Base-by-base conservation (phyloP, 2,329 filamentous ascomycete species). In the Trichophyton rubrum region DNA sequence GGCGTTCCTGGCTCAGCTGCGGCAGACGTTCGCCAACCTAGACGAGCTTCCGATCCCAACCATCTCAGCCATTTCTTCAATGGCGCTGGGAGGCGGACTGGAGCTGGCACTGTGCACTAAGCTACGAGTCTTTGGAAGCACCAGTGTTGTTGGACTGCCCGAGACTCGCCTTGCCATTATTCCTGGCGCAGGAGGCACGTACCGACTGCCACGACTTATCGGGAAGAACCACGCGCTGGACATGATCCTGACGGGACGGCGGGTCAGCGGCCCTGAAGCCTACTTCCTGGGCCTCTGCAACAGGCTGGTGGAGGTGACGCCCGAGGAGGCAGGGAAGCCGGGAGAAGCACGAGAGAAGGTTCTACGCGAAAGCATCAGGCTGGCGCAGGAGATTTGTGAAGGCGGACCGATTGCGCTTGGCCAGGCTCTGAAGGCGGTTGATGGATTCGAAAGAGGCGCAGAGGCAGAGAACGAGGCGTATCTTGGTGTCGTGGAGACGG, bases 161-260 rank as follows among this genome's bases (percentile, higher is more conserved):
- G 93, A 99, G 73, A 97, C 93, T 1, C 82, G 91, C 1, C 82
- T 99, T 1, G 93, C 88, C 60, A 99, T 99, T 71, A 88, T 99
- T 65, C 93, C 93, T 2, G 93, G 93, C 62, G 93, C 92, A 1
- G 93, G 93, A 49, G 93, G 92, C 62, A 97, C 92, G 0, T 89
- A 90, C 73, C 86, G 93, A 8, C 84, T 99, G 0, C 90, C 90
- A 1, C 82, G 81, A 7, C 75, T 99, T 20, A 86, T 99, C 65
- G 93, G 93, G 3, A 76, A 87, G 24, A 79, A 81, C 27, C 85
- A 90, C 60, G 93, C 93, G n/a, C 82, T 91, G 58, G 92, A 99
- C 73, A 77, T 97, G 68, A 87, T 97, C 58, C 79, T 97, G 7
- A 97, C 92, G 0, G 93, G 93, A 2, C 83, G 93, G n/a, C 81